Conservation (phyloP, 257 asterid species). For the Cinchona pubescens region DNA sequence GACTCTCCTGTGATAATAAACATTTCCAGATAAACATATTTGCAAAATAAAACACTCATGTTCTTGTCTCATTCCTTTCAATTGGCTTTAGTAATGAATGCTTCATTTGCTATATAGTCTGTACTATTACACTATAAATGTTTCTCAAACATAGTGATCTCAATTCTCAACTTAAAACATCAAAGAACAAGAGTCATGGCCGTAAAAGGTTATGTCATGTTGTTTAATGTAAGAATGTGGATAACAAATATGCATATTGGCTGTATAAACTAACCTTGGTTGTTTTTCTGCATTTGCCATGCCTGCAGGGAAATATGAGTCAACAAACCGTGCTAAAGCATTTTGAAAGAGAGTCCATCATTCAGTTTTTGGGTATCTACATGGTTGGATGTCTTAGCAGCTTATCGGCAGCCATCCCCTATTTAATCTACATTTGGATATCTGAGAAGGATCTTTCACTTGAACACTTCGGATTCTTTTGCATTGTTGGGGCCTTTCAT, state of each 20-base stretch:
- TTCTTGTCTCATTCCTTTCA: no score
- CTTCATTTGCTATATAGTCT: no score
- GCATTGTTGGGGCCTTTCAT: constrained; percentile 54
- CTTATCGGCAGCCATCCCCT: constrained; percentile 51
- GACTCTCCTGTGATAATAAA: no score
- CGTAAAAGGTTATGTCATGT: neutral
- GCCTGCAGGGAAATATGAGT: constrained; percentile 34
- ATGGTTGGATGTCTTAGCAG: constrained; percentile 53
- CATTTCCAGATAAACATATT: no score
- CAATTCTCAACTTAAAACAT: neutral
- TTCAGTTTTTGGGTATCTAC: constrained; percentile 49
- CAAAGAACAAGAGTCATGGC: no score
- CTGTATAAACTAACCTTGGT: neutral
- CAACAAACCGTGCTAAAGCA: constrained; percentile 16
- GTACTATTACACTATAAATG: no score
- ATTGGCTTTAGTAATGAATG: no score
- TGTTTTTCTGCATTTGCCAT: constrained; percentile 7
- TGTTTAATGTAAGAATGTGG: neutral
- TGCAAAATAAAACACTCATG: no score
- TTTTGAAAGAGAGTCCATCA: constrained; percentile 15
- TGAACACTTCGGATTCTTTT: constrained; percentile 39
- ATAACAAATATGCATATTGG: neutral
- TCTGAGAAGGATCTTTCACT: constrained; percentile 30
- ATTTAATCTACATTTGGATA: constrained; percentile 41
- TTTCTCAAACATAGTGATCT: neutral